These are phyloP conservation scores for Phytophthora pseudosyringae DNA, from an alignment of 352 stramenopile species.

Conservation along the genomic window DNA sequence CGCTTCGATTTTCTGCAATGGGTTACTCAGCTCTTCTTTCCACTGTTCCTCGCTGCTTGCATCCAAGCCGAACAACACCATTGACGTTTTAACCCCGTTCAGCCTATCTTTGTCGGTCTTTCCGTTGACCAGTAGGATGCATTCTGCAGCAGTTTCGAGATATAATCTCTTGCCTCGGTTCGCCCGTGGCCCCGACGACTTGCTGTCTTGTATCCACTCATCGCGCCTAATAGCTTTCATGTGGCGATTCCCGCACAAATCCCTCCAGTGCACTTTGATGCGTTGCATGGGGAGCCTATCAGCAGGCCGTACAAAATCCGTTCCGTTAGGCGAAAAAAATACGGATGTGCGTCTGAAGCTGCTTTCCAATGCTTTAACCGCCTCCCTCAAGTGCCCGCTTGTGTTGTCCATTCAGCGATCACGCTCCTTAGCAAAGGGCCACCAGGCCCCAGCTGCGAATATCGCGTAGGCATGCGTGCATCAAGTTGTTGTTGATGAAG, in stretches of 20 bases:
- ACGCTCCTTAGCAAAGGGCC: background rate
- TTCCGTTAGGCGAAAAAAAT: background rate
- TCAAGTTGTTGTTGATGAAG: constrained; percentile 7
- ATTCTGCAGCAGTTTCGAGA: background rate
- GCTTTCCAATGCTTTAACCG: background rate
- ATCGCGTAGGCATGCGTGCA: no score
- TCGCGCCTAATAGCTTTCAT: background rate
- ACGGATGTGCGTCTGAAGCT: background rate
- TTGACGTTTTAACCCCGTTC: background rate
- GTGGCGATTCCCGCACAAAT: background rate
- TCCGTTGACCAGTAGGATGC: background rate
- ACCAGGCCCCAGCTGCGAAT: no score
- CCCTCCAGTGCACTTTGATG: background rate
- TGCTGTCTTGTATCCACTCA: background rate
- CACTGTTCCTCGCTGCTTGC: no score
- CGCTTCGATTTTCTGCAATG: no score
- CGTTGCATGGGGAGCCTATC: background rate
- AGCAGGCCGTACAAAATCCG: background rate
- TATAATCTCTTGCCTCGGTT: background rate
- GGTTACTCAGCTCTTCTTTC: no score
- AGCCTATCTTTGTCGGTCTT: background rate
- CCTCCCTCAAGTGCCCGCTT: background rate
- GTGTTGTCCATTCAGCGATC: background rate
- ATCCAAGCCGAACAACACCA: no score
- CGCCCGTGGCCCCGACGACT: background rate